These are phyloP conservation scores for Vanilla planifolia DNA, from an alignment of 106 monocot genomes.

Conservation along the genomic window DNA sequence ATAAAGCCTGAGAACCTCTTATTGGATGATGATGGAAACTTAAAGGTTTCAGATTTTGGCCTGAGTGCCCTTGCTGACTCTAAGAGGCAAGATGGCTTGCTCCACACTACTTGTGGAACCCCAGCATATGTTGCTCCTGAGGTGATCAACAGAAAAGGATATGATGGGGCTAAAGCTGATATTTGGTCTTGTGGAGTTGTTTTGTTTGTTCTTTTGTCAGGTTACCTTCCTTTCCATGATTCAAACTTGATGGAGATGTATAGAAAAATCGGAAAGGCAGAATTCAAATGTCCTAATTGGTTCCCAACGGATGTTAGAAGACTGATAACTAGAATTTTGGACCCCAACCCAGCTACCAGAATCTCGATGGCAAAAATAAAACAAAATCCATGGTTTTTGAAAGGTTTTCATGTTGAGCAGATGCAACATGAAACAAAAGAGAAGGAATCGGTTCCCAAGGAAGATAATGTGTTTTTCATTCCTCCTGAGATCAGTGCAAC, in stretches of 20 bases:
- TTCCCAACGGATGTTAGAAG: constrained; percentile 46
- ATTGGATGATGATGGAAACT: constrained; percentile 27
- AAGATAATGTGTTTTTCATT: constrained; percentile 10
- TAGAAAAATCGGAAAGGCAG: constrained; percentile 28
- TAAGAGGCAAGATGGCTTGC: constrained; percentile 67
- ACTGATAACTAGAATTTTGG: constrained; percentile 51
- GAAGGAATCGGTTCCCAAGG: constrained; percentile 1
- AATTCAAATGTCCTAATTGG: constrained; percentile 49
- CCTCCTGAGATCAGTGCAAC: neutral
- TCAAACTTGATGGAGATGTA: constrained; percentile 33
- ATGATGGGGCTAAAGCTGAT: constrained; percentile 54
- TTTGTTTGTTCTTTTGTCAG: constrained; percentile 57
- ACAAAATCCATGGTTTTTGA: too few relatives aligned
- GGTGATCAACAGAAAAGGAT: constrained; percentile 53
- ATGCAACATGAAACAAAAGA: neutral
- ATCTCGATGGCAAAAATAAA: too few relatives aligned
- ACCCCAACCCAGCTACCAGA: constrained; percentile 43
- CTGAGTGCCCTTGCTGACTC: constrained; percentile 51
- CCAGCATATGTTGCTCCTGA: constrained; percentile 62
- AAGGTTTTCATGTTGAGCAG: too few relatives aligned
- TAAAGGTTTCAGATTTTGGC: constrained; percentile 65
- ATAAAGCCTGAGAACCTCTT: constrained; percentile 46
- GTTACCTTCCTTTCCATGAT: constrained; percentile 54
- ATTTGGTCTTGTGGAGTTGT: constrained; percentile 65
- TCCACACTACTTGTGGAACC: constrained; percentile 59